A percentile compares a stretch with the other conserved stretches of the same genome.
These are phyloP conservation scores for Cephalotrichum gorgonifer DNA, from an alignment of 2,329 filamentous ascomycete genomes.

Conservation along the genomic window DNA sequence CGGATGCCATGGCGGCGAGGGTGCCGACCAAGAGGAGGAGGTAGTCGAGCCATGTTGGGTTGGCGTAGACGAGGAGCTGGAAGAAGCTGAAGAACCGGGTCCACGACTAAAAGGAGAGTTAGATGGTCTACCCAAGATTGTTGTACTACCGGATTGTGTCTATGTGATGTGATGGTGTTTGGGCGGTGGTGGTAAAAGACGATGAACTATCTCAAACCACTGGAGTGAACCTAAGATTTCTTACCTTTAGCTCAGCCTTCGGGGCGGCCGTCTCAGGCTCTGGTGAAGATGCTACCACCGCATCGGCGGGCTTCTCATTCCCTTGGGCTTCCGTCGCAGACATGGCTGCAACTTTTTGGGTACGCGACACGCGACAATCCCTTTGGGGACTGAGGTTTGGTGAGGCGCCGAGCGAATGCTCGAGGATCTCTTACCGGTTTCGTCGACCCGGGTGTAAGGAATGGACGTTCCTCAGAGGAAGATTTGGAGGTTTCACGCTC, in stretches of 20 bases:
- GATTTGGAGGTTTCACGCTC: too few relatives aligned
- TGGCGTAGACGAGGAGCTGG: conserved; percentile 32
- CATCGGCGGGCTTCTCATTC: neutral
- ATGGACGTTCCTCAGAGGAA: too few relatives aligned
- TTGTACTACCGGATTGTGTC: too few relatives aligned
- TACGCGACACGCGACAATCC: neutral
- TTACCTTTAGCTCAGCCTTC: too few relatives aligned
- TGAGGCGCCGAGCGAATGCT: neutral
- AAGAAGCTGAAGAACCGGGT: conserved; percentile 26
- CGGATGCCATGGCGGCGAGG: conserved; percentile 42
- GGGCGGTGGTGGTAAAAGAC: neutral
- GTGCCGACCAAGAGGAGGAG: conserved; percentile 29
- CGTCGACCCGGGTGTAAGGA: neutral
- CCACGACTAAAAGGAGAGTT: conserved; percentile 1
- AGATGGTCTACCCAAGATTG: neutral
- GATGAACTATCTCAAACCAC: too few relatives aligned
- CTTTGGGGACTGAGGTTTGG: neutral
- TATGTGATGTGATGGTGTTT: neutral
- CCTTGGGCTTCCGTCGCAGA: neutral
- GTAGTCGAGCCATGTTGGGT: conserved; percentile 31
- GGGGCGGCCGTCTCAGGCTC: too few relatives aligned
- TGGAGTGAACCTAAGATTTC: too few relatives aligned
- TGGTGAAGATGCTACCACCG: neutral
- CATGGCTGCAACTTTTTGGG: neutral
- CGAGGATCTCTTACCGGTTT: neutral